Conservation (phyloP, 2,329 filamentous ascomycete genomes). For the Lomentospora prolificans region DNA sequence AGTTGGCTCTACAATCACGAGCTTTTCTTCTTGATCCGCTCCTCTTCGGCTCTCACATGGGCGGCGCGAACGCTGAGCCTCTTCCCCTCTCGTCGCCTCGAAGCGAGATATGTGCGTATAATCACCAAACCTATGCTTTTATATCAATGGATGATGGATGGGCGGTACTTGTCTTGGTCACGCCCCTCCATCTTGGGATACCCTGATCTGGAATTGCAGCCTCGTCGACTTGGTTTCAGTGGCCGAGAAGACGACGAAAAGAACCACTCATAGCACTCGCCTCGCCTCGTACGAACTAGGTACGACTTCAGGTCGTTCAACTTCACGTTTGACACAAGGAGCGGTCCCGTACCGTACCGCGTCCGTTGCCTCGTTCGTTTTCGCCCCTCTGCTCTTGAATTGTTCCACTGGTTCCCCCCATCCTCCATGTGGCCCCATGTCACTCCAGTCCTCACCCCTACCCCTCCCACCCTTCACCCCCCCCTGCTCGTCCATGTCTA, state of each 20-base stretch:
- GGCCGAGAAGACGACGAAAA: not conserved
- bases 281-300: not conserved
- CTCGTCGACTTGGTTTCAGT: not conserved
- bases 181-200: not conserved
- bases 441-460: too few relatives aligned
- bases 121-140: not conserved
- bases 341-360: not conserved
- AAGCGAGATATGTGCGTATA: too few relatives aligned
- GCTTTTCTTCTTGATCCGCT: not conserved
- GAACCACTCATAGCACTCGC: not conserved
- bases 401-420: not conserved
- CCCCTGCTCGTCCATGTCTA: not conserved
- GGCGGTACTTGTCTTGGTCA: not conserved
- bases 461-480: not conserved
- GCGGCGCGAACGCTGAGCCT: too few relatives aligned
- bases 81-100: too few relatives aligned
- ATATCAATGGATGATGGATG: not conserved
- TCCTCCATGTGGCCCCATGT: not conserved
- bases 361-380: not conserved
- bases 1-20: not conserved
- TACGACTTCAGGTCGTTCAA: not conserved
- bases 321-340: not conserved
- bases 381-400: not conserved
- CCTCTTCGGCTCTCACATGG: not conserved
- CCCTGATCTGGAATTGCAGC: not conserved